Base-by-base conservation (phyloP, 208 protist species). In the Crithidia mellificae region DNA sequence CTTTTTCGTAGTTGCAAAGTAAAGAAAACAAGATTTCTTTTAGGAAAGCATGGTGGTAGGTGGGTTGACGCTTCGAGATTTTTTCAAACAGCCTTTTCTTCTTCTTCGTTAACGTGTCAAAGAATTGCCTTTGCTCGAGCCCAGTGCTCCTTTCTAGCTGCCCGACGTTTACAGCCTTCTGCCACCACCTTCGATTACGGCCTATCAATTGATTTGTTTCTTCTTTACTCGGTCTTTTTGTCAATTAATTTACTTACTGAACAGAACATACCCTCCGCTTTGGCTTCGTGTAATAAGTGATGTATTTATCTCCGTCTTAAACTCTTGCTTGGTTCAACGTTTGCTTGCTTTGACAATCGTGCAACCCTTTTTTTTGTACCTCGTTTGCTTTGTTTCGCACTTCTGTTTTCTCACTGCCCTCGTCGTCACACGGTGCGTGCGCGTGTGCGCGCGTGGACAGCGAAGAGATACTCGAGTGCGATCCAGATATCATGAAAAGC, bases 261-360 rank as follows among this genome's bases (percentile, higher is more conserved):
- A 27, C 6, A 29, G 36, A n/a, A n/a, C 32, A 46, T 32, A 59
- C 7, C 36, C 34, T 38, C 54, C 20, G 36, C 36, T 59, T 59
- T 29, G 36, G 36, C 56, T 34, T 38, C 11, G 38, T 46, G n/a
- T n/a, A 59, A 59, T 38, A 27, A 56, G 54, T 59, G 54, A 59
- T 59, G 56, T 62, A 62, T 62, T 11, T 62, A 50, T 59, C 17
- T 57, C 34, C 32, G n/a, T 14, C 43, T 17, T 32, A 47, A 27
- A 30, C 29, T 59, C 36, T 59, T 59, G 54, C 54, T 59, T 38
- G 52, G n/a, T 43, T 38, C 7, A 25, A 57, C 27, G 32, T n/a
- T 43, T 57, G 32, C 9, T 27, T 43, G 32, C 5, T 20, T 17
- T 25, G 52, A 43, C 27, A 11, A 57, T 38, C 4, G 29, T 12